Conservation (phyloP, 1,284 basidiomycete genomes). For the Tilletia indica region DNA sequence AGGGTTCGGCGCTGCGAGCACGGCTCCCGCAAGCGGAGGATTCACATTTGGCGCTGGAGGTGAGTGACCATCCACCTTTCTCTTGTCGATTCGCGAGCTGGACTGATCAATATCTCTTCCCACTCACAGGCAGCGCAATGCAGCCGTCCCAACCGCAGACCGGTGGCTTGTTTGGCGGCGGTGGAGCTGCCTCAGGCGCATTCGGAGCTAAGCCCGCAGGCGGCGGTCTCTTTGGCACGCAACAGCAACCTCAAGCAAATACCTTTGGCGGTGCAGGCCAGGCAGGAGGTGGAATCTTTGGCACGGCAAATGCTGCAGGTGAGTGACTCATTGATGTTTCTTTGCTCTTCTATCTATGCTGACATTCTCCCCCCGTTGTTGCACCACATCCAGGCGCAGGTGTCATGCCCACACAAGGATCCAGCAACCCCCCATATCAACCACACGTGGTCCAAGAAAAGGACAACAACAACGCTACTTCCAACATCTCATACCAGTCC, state of each 20-base stretch:
- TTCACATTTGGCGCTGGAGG: slow-evolving; percentile 4
- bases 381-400: not conserved
- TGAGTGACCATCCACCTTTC: not conserved
- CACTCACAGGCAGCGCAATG: not conserved
- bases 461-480: slow-evolving; percentile 16
- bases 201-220: slow-evolving; percentile 18
- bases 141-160: not conserved
- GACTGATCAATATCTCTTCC: not conserved
- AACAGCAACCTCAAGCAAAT: no score
- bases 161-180: not conserved
- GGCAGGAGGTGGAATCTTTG: not conserved
- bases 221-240: slow-evolving; percentile 12
- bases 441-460: slow-evolving; percentile 19
- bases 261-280: not conserved
- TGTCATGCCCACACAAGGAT: slow-evolving; percentile 5
- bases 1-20: not conserved
- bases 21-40: not conserved
- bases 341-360: no score
- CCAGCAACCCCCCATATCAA: slow-evolving; percentile 12
- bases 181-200: not conserved
- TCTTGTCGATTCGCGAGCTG: not conserved
- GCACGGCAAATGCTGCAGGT: not conserved
- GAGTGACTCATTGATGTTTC: not conserved
- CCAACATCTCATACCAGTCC: slow-evolving; percentile 22
- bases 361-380: no score